Conservation (phyloP, 306 rosid species). For the Pyrus bretschneideri region DNA sequence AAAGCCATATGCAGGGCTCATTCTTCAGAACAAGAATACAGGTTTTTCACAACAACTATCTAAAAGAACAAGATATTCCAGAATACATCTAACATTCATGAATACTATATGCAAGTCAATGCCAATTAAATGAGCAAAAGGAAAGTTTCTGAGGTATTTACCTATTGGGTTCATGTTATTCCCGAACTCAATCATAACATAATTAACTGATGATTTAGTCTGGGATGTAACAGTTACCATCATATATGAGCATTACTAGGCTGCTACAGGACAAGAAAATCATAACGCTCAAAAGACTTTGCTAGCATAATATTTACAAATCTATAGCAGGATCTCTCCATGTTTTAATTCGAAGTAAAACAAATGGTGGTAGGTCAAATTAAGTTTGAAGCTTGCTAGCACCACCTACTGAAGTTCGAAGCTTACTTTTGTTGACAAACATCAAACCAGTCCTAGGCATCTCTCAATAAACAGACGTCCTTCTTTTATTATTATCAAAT, state of each 20-base stretch:
- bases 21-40: neutral
- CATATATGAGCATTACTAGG: neutral
- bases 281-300: neutral
- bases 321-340: neutral
- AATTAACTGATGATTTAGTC: neutral
- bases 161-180: neutral
- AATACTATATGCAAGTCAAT: neutral
- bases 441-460: neutral
- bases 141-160: neutral
- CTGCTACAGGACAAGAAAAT: neutral
- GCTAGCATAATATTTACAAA: neutral
- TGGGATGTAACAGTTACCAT: neutral
- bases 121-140: neutral
- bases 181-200: neutral
- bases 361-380: neutral
- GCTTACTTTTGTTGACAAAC: neutral
- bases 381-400: neutral
- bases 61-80: constrained; percentile 3
- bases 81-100: neutral
- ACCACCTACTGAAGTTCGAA: neutral
- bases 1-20: neutral
- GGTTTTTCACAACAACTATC: neutral
- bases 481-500: neutral
- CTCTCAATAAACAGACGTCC: neutral
- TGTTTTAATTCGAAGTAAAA: neutral